Percentiles rank a stretch among this genome's conserved stretches.
Conservation (phyloP, 306 rosid species). For the Lithocarpus polystachyus region DNA sequence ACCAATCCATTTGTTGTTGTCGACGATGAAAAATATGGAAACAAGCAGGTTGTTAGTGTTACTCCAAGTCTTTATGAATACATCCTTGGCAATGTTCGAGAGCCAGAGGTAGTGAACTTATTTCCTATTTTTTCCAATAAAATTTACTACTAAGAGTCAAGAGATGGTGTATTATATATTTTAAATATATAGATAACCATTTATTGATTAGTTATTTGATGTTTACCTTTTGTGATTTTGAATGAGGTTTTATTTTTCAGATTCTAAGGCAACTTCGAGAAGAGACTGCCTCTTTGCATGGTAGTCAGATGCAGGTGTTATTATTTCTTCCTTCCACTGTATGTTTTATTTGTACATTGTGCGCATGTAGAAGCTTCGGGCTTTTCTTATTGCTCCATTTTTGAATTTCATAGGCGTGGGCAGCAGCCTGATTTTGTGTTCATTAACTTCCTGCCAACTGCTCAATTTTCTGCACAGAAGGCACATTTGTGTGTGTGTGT, state of each 20-base stretch:
- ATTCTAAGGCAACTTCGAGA: conserved; percentile 70
- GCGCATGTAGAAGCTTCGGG: conserved; percentile 1
- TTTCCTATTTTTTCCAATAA: not conserved
- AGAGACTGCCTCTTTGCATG: conserved; percentile 87
- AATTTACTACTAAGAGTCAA: not conserved
- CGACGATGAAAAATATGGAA: conserved; percentile 55
- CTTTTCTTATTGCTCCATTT: not conserved
- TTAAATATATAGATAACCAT: not conserved
- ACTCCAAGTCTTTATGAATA: conserved; percentile 70
- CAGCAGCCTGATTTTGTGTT: not conserved
- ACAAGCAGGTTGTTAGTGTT: conserved; percentile 71
- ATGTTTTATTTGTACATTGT: not conserved
- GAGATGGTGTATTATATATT: not conserved
- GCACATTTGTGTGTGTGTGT: not conserved
- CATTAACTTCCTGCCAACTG: not conserved
- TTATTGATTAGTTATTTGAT: not conserved
- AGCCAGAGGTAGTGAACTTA: conserved; percentile 69
- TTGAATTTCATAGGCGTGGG: not conserved
- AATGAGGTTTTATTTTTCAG: conserved; percentile 44
- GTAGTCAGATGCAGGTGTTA: conserved; percentile 88
- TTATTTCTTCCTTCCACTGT: not conserved
- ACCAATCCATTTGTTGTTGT: conserved; percentile 54
- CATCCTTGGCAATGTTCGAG: conserved; percentile 73
- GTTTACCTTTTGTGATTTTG: conserved; percentile 19
- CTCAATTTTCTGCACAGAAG: not conserved